Base-by-base conservation (phyloP, 2,329 filamentous ascomycete species). In the Colletotrichum salicis region DNA sequence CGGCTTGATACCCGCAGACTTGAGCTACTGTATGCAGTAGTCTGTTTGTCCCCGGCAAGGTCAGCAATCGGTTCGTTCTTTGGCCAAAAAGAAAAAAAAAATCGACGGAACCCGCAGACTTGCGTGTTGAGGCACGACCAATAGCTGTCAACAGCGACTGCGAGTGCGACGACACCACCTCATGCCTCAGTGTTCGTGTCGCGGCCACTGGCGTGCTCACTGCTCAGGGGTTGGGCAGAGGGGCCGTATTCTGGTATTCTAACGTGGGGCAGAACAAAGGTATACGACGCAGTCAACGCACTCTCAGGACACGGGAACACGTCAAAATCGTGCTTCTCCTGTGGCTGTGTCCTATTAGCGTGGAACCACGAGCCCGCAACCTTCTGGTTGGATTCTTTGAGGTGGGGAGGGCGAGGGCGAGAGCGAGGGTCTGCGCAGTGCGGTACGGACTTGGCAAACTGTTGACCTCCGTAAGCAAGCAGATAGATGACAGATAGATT, bases 321-420 rank as follows among this genome's bases (percentile, higher is more conserved):
- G 65, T 64, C 64, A 64, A 71, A 22, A 22, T 64, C 35, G 59
- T 37, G 33, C 54, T 31, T 55, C 59, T 37, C 13, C 69, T 37
- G 69, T 71, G 65, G 69, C 69, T 69, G 69, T 64, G 65, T 71
- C 59, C 22, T 64, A 29, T 31, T 62, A 60, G 54, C 54, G 59
- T 69, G 69, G 69, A 64, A 37, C 54, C 60, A 29, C 22, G 65
- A 69, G 29, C 31, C 33, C 27, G 69, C 62, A 69, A 69, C 58
- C 33, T 51, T 64, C 69, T 60, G 55, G 58, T 56, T 60, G 59
- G 59, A 56, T 71, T 69, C 56, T 45, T 54, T 19, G 59, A n/a
- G 33, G 59, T 68, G 69, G 65, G 15, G 60, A 63, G 29, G 27
- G 41, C 27, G 41, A 51, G 27, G 29, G 41, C 11, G 41, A 51